A percentile compares a stretch with the other conserved stretches of the same genome.
These are phyloP conservation scores for Rosa rugosa DNA, from an alignment of 306 rosid genomes.

Conservation along the genomic window DNA sequence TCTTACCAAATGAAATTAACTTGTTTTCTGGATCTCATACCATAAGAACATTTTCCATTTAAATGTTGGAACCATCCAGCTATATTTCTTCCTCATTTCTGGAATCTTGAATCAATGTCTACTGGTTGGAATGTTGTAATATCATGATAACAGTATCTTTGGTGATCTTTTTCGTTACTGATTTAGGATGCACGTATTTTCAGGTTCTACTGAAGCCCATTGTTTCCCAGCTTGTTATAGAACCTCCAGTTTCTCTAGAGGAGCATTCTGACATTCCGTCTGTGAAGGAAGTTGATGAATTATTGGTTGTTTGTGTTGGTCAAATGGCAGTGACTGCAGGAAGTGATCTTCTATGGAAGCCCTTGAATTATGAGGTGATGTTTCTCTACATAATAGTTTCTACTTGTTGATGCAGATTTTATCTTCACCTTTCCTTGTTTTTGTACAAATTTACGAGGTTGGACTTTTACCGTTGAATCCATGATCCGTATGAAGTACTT, in stretches of 20 bases:
- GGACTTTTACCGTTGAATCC: background rate
- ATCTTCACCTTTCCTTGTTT: background rate
- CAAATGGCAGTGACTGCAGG: slow-evolving; percentile 98
- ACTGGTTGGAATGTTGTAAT: background rate
- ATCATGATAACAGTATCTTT: background rate
- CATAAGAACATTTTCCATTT: background rate
- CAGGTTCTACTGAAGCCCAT: slow-evolving; percentile 84
- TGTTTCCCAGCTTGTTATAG: slow-evolving; percentile 69
- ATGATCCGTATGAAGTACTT: background rate
- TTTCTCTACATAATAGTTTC: background rate
- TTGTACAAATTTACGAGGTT: background rate
- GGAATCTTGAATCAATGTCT: background rate
- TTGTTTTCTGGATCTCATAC: background rate
- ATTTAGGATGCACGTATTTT: slow-evolving; percentile 22
- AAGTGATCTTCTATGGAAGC: slow-evolving; percentile 83
- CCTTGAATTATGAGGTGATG: slow-evolving; percentile 80
- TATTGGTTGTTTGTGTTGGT: slow-evolving; percentile 72
- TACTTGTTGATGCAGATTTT: background rate
- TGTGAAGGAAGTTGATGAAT: slow-evolving; percentile 73
- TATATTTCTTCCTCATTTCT: background rate
- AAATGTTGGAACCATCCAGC: background rate
- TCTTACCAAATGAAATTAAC: background rate
- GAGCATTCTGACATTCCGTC: slow-evolving; percentile 54
- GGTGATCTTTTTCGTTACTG: slow-evolving; percentile 16
- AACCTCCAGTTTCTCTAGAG: slow-evolving; percentile 66